phyloP scores from a whole-genome alignment of 2,329 filamentous ascomycete genomes.

The Xylariaceae sp. region DNA sequence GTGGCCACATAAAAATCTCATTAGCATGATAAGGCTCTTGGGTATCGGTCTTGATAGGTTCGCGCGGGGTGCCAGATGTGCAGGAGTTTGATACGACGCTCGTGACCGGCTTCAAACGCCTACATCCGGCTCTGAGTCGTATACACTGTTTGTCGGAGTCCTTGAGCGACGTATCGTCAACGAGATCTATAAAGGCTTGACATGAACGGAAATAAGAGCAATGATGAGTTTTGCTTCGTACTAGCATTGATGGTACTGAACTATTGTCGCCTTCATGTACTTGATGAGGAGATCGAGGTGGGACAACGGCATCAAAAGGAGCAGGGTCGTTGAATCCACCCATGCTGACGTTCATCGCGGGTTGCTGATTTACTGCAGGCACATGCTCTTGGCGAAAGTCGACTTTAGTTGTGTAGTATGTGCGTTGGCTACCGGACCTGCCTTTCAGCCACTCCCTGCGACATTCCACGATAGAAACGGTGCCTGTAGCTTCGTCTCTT shows the following conservation, averaged over 20 bases:
- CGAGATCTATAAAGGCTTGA: constrained; percentile 56
- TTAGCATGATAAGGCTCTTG: constrained; percentile 20
- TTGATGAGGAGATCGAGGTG: constrained; percentile 30
- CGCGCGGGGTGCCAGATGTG: neutral
- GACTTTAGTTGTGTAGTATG: constrained; percentile 61
- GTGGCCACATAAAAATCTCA: constrained; percentile 26
- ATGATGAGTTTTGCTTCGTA: constrained; percentile 51
- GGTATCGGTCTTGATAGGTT: neutral
- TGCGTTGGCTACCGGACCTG: constrained; percentile 56
- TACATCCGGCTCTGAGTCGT: constrained; percentile 47
- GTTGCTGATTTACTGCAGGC: constrained; percentile 2
- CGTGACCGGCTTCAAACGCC: constrained; percentile 31
- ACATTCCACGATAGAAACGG: constrained; percentile 61
- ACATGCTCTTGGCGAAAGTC: constrained; percentile 32
- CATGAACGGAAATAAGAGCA: constrained; percentile 51
- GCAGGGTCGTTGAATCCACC: constrained; percentile 32
- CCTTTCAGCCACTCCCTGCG: constrained; percentile 61
- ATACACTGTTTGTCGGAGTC: constrained; percentile 34
- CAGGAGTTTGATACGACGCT: neutral
- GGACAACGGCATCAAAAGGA: constrained; percentile 2
- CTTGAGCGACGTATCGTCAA: constrained; percentile 43
- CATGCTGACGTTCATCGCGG: constrained; percentile 1
- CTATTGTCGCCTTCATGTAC: constrained; percentile 49
- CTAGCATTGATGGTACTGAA: constrained; percentile 39
- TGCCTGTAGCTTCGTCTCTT: constrained; percentile 54